phyloP scores from a whole-genome alignment of 768 basidiomycete species.

The Trametes punicea region DNA sequence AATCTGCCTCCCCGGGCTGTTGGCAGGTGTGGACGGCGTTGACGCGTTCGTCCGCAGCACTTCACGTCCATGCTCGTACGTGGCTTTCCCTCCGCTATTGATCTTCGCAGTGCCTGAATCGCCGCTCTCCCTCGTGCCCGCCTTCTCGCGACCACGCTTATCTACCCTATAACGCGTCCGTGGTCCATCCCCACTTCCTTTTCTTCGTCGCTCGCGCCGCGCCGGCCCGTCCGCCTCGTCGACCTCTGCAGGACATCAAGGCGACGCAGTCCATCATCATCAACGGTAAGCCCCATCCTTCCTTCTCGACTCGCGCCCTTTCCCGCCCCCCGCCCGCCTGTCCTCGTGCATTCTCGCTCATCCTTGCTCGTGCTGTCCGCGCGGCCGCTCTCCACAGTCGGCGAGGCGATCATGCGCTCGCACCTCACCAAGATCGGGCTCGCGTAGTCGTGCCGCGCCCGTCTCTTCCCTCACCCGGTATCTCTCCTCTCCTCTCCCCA shows the following conservation, averaged over 20 bases:
- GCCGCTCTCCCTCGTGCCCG: not conserved
- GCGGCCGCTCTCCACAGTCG: constrained; percentile 21
- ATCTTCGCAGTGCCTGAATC: not conserved
- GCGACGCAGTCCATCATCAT: constrained; percentile 81
- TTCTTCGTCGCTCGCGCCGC: not conserved
- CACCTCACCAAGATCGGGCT: constrained; percentile 30
- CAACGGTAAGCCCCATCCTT: constrained; percentile 48
- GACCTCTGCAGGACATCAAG: constrained; percentile 60
- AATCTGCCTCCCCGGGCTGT: not conserved
- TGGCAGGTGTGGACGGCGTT: not conserved
- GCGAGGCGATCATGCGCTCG: constrained; percentile 31
- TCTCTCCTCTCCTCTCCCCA: not conserved
- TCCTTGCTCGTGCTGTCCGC: not conserved
- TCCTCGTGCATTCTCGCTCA: not conserved
- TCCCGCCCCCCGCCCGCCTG: not conserved
- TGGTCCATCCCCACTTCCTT: not conserved
- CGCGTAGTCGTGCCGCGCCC: constrained; percentile 15
- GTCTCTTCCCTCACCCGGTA: not conserved
- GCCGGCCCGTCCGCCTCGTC: not conserved
- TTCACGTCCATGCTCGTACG: constrained; percentile 31
- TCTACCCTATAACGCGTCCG: not conserved
- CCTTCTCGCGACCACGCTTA: not conserved
- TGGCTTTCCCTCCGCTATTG: not conserved
- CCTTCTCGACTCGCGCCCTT: not conserved
- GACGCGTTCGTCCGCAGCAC: constrained; percentile 20